Evolutionary conservation across 164 flowering plant genomes (phyloP).

Genomic region (Aristolochia californica): DNA sequence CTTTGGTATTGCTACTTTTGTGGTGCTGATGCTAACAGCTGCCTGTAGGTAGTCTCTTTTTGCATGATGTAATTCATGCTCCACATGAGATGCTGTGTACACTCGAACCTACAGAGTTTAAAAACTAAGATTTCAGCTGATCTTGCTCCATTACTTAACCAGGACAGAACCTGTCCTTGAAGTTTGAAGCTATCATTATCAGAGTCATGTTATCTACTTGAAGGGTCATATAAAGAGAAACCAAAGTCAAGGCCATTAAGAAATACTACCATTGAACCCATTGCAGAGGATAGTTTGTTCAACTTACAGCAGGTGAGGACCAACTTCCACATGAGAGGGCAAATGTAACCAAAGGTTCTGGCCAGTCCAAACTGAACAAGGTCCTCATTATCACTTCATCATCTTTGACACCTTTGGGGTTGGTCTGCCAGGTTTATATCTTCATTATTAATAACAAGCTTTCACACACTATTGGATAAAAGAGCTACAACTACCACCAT

Average conservation of each 20-base stretch:
- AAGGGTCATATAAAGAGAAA: no score
- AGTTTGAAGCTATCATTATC: no score
- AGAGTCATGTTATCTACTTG: no score
- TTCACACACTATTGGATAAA: not conserved
- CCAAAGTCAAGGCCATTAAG: no score
- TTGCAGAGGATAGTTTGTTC: no score
- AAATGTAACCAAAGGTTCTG: conserved; percentile 91
- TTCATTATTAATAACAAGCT: not conserved
- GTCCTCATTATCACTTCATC: conserved; percentile 50
- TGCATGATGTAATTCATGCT: conserved; percentile 65
- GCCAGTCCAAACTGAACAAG: conserved; percentile 62
- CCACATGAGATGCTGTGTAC: conserved; percentile 64
- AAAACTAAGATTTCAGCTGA: no score
- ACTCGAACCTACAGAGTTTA: conserved; percentile 54
- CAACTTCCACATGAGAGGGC: conserved; percentile 96
- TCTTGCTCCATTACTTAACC: no score
- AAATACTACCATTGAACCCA: no score
- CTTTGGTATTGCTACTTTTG: conserved; percentile 52
- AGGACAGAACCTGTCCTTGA: no score
- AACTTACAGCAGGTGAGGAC: conserved; percentile 94
- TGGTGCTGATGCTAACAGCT: conserved; percentile 50
- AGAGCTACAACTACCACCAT: not conserved
- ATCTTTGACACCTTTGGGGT: conserved; percentile 43
- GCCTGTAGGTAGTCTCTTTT: conserved; percentile 79
- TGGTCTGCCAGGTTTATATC: conserved; percentile 24